A percentile compares a stretch with the other conserved stretches of the same genome.
phyloP scores from a whole-genome alignment of 1,139 yeast genomes.

The Pichia sp. region DNA sequence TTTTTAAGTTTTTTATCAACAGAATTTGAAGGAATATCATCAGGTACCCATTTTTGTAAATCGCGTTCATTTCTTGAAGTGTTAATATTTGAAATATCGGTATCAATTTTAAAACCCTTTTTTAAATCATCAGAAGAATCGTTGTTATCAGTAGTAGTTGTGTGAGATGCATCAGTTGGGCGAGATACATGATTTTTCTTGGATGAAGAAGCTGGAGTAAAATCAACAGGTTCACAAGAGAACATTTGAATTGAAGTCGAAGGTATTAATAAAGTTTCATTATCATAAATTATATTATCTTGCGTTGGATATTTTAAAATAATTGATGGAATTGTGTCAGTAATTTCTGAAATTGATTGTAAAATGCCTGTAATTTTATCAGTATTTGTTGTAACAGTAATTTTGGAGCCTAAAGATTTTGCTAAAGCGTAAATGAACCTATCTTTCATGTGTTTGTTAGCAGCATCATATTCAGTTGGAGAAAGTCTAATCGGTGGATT shows the following conservation, averaged over 20 bases:
- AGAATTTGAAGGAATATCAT: conserved; percentile 32
- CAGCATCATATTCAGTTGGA: conserved; percentile 27
- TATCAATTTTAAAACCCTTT: conserved; percentile 66
- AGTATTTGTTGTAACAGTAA: conserved; percentile 33
- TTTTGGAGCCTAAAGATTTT: conserved; percentile 43
- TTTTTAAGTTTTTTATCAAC: neutral
- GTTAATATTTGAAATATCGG: conserved; percentile 57
- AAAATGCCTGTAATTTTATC: conserved; percentile 50
- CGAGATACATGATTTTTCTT: too few relatives aligned
- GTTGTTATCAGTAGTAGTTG: neutral
- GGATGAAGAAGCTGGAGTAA: conserved; percentile 21
- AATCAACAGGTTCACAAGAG: conserved; percentile 42
- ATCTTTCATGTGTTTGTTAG: conserved; percentile 31
- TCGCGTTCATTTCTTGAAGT: conserved; percentile 56
- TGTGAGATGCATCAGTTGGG: too few relatives aligned
- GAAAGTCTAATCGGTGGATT: conserved; percentile 4
- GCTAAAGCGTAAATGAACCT: conserved; percentile 33
- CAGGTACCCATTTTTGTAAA: conserved; percentile 83
- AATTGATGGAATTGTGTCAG: conserved; percentile 39
- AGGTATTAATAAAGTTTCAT: conserved; percentile 38
- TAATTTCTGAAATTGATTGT: conserved; percentile 31
- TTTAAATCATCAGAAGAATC: conserved; percentile 5
- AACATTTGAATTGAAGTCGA: conserved; percentile 62
- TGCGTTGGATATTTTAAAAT: conserved; percentile 41
- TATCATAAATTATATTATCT: conserved; percentile 16